Evolutionary conservation across 2,329 filamentous ascomycete species (phyloP).

Genomic region (Herpotrichia juniperi): DNA sequence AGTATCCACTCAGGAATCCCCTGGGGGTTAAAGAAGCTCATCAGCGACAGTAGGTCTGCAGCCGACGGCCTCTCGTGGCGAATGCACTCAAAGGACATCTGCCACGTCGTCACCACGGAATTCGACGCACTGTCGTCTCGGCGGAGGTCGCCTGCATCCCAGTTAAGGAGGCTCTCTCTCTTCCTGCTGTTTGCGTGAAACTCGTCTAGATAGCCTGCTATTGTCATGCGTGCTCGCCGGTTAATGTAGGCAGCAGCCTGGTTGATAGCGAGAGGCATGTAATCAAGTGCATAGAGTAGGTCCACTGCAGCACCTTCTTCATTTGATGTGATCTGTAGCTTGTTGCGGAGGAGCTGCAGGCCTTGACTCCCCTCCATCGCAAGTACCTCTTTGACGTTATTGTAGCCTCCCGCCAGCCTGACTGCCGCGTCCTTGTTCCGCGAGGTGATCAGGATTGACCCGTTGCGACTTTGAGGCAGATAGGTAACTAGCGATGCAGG

Average conservation of each 20-base stretch:
- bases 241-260: slow-evolving; percentile 4
- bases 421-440: slow-evolving; percentile 3
- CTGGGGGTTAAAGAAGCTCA: slow-evolving; percentile 56
- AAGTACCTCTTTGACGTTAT: slow-evolving; percentile 2
- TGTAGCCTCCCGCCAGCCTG: background rate
- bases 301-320: background rate
- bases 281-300: background rate
- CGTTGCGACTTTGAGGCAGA: slow-evolving; percentile 4
- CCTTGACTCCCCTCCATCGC: slow-evolving; percentile 1
- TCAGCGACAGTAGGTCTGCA: slow-evolving; percentile 53
- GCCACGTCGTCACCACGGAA: slow-evolving; percentile 47
- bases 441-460: slow-evolving; percentile 6
- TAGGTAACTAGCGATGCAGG: background rate
- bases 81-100: slow-evolving; percentile 42
- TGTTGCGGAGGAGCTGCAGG: slow-evolving; percentile 2
- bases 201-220: slow-evolving; percentile 45
- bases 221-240: slow-evolving; percentile 12
- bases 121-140: slow-evolving; percentile 43
- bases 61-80: slow-evolving; percentile 37
- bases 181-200: slow-evolving; percentile 43
- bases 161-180: slow-evolving; percentile 22
- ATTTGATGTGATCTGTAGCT: background rate
- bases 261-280: slow-evolving; percentile 4
- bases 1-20: slow-evolving; percentile 47
- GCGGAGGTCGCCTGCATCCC: slow-evolving; percentile 36